A percentile compares a stretch with the other conserved stretches of the same genome.
Evolutionary conservation across 192 early-diverging fungal genomes (phyloP).

Genomic region (Tieghemiomyces parasiticus): DNA sequence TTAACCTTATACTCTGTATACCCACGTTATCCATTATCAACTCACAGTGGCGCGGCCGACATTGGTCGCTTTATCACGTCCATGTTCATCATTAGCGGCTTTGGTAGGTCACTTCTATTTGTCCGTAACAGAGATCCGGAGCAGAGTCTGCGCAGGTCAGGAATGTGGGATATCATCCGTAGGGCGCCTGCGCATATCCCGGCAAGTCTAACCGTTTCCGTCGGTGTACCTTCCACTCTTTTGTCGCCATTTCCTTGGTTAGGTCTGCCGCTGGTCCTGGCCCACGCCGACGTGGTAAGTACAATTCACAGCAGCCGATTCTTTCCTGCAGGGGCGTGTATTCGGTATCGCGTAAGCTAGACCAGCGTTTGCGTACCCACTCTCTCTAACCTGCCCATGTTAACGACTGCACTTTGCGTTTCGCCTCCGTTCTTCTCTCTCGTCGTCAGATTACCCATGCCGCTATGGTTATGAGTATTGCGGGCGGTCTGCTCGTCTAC

Average conservation of each 20-base stretch:
- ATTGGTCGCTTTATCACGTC: slow-evolving; percentile 77
- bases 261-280: slow-evolving; percentile 63
- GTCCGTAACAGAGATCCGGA: no score
- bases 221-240: no score
- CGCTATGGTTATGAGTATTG: slow-evolving; percentile 83
- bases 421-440: not conserved
- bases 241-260: no score
- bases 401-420: not conserved
- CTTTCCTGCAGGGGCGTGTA: not conserved
- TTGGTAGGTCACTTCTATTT: slow-evolving; percentile 25
- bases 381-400: not conserved
- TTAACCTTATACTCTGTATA: no score
- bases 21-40: no score
- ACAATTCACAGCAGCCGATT: not conserved
- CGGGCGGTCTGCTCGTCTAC: slow-evolving; percentile 87
- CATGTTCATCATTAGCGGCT: slow-evolving; percentile 83
- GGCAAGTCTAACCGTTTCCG: no score
- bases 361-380: not conserved
- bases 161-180: no score
- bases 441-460: slow-evolving; percentile 47
- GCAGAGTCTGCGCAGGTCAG: no score
- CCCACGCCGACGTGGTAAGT: slow-evolving; percentile 62
- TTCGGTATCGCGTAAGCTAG: slow-evolving; percentile 2
- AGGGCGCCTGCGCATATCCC: no score
- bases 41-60: slow-evolving; percentile 17